Evolutionary conservation across 2,329 filamentous ascomycete species (phyloP).

Genomic region (Penicillium concentricum): DNA sequence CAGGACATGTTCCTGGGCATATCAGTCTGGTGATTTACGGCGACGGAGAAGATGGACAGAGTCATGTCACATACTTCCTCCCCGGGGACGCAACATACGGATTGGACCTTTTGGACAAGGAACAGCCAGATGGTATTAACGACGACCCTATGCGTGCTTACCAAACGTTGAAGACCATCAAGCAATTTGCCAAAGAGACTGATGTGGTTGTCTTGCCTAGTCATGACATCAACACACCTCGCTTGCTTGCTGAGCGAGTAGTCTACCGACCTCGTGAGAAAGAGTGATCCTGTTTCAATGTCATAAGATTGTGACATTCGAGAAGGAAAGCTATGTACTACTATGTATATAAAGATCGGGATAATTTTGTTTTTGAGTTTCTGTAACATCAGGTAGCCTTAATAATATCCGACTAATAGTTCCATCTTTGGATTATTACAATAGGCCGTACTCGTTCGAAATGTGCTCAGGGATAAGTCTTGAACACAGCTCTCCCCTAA

Average conservation of each 20-base stretch:
- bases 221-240: slow-evolving; percentile 14
- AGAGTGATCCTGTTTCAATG: neutral
- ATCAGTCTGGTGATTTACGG: slow-evolving; percentile 32
- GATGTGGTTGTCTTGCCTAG: slow-evolving; percentile 18
- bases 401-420: neutral
- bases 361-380: neutral
- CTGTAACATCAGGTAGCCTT: neutral
- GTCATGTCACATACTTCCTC: slow-evolving; percentile 9
- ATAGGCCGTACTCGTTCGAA: neutral
- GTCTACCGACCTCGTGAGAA: slow-evolving; percentile 4
- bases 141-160: slow-evolving; percentile 30
- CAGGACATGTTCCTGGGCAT: slow-evolving; percentile 38
- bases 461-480: too few species aligned
- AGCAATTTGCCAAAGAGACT: slow-evolving; percentile 28
- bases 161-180: slow-evolving; percentile 32
- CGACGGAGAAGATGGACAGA: neutral
- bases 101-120: slow-evolving; percentile 30
- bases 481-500: too few species aligned
- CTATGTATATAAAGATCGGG: neutral
- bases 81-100: slow-evolving; percentile 31
- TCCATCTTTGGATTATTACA: neutral
- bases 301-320: neutral
- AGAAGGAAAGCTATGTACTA: neutral
- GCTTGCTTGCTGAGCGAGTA: slow-evolving; percentile 10
- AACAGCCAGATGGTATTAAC: slow-evolving; percentile 35